Conservation (phyloP, 2,329 filamentous ascomycete genomes). For the Botryotinia convoluta region DNA sequence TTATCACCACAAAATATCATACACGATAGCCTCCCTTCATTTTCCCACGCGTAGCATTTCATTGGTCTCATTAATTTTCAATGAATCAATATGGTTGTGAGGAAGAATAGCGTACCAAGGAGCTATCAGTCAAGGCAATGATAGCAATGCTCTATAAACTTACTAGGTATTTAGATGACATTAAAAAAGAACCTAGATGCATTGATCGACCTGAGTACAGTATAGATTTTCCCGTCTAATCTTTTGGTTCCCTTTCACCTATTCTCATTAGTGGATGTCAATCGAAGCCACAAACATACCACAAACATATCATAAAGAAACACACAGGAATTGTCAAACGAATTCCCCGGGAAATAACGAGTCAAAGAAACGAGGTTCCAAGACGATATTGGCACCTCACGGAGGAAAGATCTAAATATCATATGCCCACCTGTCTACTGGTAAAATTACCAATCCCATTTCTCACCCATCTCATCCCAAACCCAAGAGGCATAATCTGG, state of each 20-base stretch:
- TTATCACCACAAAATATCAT: background rate
- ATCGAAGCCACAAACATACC: conserved; percentile 13
- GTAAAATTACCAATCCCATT: background rate
- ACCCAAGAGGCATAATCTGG: background rate
- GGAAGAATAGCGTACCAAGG: background rate
- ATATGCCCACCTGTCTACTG: background rate
- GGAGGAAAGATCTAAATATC: background rate
- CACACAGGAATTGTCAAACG: conserved; percentile 4
- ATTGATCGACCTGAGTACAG: background rate
- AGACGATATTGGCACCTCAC: background rate
- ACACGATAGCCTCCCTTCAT: background rate
- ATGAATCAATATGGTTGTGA: background rate
- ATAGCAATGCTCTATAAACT: background rate
- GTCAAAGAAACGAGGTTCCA: background rate
- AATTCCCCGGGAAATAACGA: background rate
- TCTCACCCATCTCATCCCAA: background rate
- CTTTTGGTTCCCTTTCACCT: background rate
- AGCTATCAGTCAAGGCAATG: background rate
- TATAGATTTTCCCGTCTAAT: background rate
- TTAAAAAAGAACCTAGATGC: background rate
- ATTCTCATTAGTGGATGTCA: conserved; percentile 6
- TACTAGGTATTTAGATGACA: background rate
- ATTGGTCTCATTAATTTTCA: background rate
- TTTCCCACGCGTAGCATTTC: background rate
- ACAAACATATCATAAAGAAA: conserved; percentile 8